Conservation (phyloP, 2,329 filamentous ascomycete genomes). For the Pseudogymnoascus sp. region DNA sequence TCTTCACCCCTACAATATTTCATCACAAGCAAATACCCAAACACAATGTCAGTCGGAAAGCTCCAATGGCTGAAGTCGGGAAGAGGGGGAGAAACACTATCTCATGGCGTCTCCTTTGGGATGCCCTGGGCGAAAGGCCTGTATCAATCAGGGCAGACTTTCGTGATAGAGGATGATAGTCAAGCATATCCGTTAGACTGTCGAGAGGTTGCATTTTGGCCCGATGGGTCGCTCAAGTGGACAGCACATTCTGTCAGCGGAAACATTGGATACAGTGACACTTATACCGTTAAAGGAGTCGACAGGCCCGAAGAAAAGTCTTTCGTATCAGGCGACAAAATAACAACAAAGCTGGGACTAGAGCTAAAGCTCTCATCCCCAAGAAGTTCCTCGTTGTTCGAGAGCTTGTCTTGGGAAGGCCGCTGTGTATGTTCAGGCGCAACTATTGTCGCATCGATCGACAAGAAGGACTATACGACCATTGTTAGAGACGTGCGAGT, state of each 20-base stretch:
- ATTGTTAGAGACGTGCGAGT: neutral
- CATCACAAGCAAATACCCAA: neutral
- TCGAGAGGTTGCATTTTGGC: constrained; percentile 9
- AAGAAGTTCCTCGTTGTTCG: neutral
- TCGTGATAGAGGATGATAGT: constrained; percentile 13
- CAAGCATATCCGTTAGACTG: constrained; percentile 9
- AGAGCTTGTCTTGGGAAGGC: neutral
- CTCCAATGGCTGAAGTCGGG: neutral
- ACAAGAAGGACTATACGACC: neutral
- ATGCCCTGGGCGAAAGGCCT: constrained; percentile 15
- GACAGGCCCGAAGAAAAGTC: constrained; percentile 13
- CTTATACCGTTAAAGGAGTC: constrained; percentile 5
- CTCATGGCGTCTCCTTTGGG: constrained; percentile 17
- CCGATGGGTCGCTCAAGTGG: neutral
- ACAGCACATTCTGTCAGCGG: neutral
- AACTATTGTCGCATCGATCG: neutral
- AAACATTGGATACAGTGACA: neutral
- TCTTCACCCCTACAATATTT: no score
- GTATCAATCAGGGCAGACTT: constrained; percentile 11
- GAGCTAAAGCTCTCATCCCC: neutral
- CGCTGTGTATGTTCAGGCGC: neutral
- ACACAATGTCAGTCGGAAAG: neutral
- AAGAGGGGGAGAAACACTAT: neutral
- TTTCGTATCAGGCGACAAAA: constrained; percentile 20
- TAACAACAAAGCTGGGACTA: neutral